These are phyloP conservation scores for Beauveria pseudobassiana DNA, from an alignment of 2,329 filamentous ascomycete genomes.

Conservation along the genomic window DNA sequence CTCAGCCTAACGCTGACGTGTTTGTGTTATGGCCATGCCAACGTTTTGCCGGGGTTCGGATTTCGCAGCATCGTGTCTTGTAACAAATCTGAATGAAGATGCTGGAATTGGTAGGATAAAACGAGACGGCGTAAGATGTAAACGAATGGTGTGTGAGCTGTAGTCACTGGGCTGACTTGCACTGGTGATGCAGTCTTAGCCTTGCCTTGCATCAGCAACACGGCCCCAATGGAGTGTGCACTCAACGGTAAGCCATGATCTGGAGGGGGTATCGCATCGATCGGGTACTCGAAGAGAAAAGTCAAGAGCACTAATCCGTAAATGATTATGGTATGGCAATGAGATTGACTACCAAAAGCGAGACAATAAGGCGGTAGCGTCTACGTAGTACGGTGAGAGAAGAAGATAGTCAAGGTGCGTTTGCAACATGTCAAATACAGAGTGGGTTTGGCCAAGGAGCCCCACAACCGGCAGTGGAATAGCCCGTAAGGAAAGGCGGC, in stretches of 20 bases:
- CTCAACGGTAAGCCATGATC: neutral
- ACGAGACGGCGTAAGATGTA: neutral
- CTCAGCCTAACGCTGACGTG: slow-evolving; percentile 5
- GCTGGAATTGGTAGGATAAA: neutral
- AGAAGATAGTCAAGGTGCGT: neutral
- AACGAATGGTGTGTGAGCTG: neutral
- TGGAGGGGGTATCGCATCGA: neutral
- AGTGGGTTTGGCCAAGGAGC: neutral
- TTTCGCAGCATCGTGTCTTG: neutral
- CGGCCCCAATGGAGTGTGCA: neutral
- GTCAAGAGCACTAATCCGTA: neutral
- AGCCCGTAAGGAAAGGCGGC: neutral
- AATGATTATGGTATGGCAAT: neutral
- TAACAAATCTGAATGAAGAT: neutral
- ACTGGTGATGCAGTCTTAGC: neutral
- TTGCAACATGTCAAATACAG: neutral
- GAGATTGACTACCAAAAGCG: neutral
- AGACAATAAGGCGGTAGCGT: neutral
- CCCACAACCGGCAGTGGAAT: neutral
- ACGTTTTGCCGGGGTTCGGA: slow-evolving; percentile 4
- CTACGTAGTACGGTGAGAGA: neutral
- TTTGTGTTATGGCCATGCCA: neutral
- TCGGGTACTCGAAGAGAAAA: neutral
- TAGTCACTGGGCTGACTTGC: neutral
- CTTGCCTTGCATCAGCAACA: neutral